Conservation (phyloP, 2,329 filamentous ascomycete species). For the Periconia sp. region DNA sequence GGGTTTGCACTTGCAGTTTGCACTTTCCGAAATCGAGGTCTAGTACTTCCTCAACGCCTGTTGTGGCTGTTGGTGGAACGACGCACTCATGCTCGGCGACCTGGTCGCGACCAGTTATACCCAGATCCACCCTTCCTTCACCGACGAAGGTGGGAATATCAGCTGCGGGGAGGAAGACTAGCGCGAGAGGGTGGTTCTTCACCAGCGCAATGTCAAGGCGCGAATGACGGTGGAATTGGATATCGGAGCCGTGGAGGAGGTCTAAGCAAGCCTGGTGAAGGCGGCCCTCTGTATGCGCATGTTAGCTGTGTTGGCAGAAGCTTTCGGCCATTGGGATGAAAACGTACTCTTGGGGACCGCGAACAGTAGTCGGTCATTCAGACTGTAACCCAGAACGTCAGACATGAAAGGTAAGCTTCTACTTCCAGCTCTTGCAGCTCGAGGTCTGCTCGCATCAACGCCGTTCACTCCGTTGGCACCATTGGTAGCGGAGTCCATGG, state of each 20-base stretch:
- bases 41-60: slow-evolving; percentile 78
- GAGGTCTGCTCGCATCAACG: slow-evolving; percentile 23
- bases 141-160: slow-evolving; percentile 98
- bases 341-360: slow-evolving; percentile 96
- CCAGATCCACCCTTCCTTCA: slow-evolving; percentile 88
- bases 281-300: slow-evolving; percentile 71
- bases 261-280: slow-evolving; percentile 86
- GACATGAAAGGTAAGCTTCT: slow-evolving; percentile 43
- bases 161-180: slow-evolving; percentile 94
- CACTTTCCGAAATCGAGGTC: slow-evolving; percentile 89
- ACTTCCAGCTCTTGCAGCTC: slow-evolving; percentile 22
- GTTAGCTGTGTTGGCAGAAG: neutral
- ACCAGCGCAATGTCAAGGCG: slow-evolving; percentile 96
- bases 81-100: slow-evolving; percentile 84
- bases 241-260: slow-evolving; percentile 88
- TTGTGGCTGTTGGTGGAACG: slow-evolving; percentile 48
- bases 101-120: slow-evolving; percentile 92
- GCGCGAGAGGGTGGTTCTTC: slow-evolving; percentile 92
- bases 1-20: slow-evolving; percentile 95
- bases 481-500: slow-evolving; percentile 26
- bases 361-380: slow-evolving; percentile 91
- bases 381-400: slow-evolving; percentile 57
- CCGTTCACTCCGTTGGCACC: slow-evolving; percentile 14
- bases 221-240: slow-evolving; percentile 93
- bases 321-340: neutral